phyloP scores from a whole-genome alignment of 371 early-diverging fungal species.

The Syncephalastrum sp. region DNA sequence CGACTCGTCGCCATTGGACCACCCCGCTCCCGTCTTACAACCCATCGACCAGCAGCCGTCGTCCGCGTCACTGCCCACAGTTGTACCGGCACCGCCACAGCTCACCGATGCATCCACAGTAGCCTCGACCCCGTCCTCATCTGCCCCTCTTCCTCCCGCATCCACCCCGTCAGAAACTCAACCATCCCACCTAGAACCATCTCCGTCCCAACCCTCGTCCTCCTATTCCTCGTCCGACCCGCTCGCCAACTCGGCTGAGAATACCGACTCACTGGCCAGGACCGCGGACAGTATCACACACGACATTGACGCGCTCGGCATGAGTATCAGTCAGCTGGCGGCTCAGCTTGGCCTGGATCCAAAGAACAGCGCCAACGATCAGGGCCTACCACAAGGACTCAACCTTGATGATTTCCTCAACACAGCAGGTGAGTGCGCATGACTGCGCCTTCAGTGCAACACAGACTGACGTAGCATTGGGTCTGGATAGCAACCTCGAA shows the following conservation, averaged over 20 bases:
- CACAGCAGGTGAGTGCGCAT: slow-evolving; percentile 1
- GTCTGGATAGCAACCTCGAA: too few species aligned
- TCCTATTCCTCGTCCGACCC: slow-evolving; percentile 4
- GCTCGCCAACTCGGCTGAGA: slow-evolving; percentile 8
- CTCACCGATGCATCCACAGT: slow-evolving; percentile 2
- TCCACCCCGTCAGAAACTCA: too few species aligned
- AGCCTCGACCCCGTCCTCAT: not conserved
- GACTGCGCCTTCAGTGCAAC: too few species aligned
- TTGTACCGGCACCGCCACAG: slow-evolving; percentile 1
- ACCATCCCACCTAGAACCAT: too few species aligned
- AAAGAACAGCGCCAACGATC: slow-evolving; percentile 3
- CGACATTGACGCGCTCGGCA: slow-evolving; percentile 15
- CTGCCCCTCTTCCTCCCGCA: too few species aligned
- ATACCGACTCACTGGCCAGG: slow-evolving; percentile 5
- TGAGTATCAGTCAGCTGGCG: slow-evolving; percentile 8
- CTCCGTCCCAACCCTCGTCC: not conserved
- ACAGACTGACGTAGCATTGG: too few species aligned
- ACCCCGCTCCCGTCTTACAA: not conserved
- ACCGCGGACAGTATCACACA: slow-evolving; percentile 16
- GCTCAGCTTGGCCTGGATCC: slow-evolving; percentile 19
- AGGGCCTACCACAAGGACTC: slow-evolving; percentile 4
- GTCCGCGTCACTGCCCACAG: not conserved
- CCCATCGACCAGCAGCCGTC: slow-evolving; percentile 2
- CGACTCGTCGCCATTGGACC: too few species aligned
- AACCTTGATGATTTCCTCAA: slow-evolving; percentile 23